Evolutionary conservation across 202 grass and related monocot species (phyloP).

Genomic region (Sporobolus alterniflorus): DNA sequence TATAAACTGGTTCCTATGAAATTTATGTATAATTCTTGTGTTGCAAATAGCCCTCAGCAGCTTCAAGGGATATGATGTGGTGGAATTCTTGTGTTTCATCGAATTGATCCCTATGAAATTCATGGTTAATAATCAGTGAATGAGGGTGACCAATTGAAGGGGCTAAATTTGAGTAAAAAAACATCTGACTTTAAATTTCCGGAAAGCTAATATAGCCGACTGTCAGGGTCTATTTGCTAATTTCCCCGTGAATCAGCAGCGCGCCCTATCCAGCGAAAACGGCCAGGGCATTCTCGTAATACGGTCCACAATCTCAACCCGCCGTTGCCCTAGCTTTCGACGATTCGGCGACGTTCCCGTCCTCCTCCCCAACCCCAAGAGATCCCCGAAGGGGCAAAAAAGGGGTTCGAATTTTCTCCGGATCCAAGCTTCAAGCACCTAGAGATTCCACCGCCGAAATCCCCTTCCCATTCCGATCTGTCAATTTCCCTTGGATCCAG

Average conservation of each 20-base stretch:
- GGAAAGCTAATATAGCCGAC: not conserved
- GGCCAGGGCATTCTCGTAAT: conserved; percentile 22
- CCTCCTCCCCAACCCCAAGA: not conserved
- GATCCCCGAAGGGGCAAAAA: conserved; percentile 17
- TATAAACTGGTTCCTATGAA: too few species aligned
- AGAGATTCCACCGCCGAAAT: conserved; percentile 34
- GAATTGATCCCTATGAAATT: too few species aligned
- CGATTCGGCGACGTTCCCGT: conserved; percentile 15
- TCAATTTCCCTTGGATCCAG: conserved; percentile 7
- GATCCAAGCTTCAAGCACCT: conserved; percentile 19
- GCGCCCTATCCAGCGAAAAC: not conserved
- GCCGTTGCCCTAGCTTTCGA: conserved; percentile 49
- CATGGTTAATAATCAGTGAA: too few species aligned
- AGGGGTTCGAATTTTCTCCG: conserved; percentile 39
- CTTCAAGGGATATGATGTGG: too few species aligned
- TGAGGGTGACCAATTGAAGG: too few species aligned
- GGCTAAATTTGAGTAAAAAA: too few species aligned
- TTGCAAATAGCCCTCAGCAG: too few species aligned
- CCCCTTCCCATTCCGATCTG: conserved; percentile 25
- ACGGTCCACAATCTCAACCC: not conserved
- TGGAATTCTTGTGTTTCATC: too few species aligned
- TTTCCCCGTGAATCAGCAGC: not conserved
- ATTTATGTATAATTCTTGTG: too few species aligned
- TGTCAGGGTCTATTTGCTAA: not conserved
- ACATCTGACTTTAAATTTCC: too few species aligned